Percentiles rank a stretch among this genome's conserved stretches.
phyloP scores from a whole-genome alignment of 176 grass and related monocot species.

The Typha latifolia region DNA sequence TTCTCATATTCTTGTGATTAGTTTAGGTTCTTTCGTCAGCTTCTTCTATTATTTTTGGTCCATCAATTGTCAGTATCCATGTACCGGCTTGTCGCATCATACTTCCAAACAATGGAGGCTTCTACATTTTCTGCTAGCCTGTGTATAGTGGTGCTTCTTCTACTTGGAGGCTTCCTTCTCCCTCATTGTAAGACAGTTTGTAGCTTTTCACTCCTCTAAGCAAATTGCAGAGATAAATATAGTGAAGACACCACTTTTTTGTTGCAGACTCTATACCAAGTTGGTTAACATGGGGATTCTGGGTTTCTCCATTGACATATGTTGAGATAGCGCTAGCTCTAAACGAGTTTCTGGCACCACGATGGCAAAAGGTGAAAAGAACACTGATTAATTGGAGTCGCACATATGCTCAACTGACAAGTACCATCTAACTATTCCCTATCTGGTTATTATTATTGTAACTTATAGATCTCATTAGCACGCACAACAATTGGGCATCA shows the following conservation, averaged over 20 bases:
- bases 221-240: neutral
- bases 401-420: no score
- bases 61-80: slow-evolving; percentile 43
- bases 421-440: neutral
- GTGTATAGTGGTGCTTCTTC: slow-evolving; percentile 21
- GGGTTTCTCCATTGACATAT: slow-evolving; percentile 73
- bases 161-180: slow-evolving; percentile 73
- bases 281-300: slow-evolving; percentile 93
- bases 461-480: slow-evolving; percentile 24
- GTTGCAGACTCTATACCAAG: slow-evolving; percentile 49
- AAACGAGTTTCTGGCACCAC: slow-evolving; percentile 75
- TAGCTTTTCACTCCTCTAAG: neutral
- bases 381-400: neutral
- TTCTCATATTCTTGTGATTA: neutral
- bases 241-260: neutral
- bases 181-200: slow-evolving; percentile 37
- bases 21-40: slow-evolving; percentile 52
- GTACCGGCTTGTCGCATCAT: slow-evolving; percentile 54
- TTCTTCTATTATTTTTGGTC: slow-evolving; percentile 48
- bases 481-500: slow-evolving; percentile 40
- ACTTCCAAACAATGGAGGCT: slow-evolving; percentile 36
- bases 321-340: slow-evolving; percentile 63
- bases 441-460: neutral
- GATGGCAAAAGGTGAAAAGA: slow-evolving; percentile 66
- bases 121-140: slow-evolving; percentile 25